Conservation (phyloP, 768 basidiomycete genomes). For the Tulasnella calospora region DNA sequence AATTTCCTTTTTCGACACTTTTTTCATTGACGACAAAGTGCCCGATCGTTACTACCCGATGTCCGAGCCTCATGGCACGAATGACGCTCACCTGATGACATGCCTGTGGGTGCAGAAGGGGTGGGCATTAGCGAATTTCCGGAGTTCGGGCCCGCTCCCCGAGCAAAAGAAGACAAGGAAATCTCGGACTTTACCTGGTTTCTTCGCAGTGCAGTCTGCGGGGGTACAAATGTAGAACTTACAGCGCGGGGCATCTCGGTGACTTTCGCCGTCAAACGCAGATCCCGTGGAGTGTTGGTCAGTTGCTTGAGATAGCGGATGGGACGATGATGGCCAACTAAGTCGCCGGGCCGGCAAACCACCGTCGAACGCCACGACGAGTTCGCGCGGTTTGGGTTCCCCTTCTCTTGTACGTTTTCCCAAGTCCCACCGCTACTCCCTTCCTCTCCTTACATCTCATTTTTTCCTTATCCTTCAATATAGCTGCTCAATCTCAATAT, state of each 20-base stretch:
- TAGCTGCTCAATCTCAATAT: not conserved
- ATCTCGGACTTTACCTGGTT: slow-evolving; percentile 3
- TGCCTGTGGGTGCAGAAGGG: not conserved
- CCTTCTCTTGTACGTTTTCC: not conserved
- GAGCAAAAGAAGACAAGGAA: not conserved
- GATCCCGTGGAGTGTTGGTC: not conserved
- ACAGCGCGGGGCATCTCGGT: slow-evolving; percentile 12
- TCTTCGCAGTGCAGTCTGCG: not conserved
- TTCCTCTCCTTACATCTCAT: slow-evolving; percentile 3
- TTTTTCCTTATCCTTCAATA: not conserved
- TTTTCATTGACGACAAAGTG: not conserved
- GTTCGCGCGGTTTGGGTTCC: not conserved
- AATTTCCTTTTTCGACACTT: slow-evolving; percentile 24
- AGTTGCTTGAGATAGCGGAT: not conserved
- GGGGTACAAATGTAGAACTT: not conserved
- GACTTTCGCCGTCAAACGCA: not conserved
- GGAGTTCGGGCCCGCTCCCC: slow-evolving; percentile 1
- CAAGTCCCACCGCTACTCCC: slow-evolving; percentile 3
- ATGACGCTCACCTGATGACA: slow-evolving; percentile 22
- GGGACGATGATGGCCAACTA: not conserved
- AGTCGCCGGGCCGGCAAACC: not conserved
- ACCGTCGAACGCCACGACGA: not conserved
- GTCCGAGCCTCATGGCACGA: not conserved
- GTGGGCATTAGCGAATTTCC: not conserved
- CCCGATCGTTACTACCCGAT: not conserved